phyloP scores from a whole-genome alignment of 2,329 filamentous ascomycete genomes.

The Penicillium sclerotiorum region DNA sequence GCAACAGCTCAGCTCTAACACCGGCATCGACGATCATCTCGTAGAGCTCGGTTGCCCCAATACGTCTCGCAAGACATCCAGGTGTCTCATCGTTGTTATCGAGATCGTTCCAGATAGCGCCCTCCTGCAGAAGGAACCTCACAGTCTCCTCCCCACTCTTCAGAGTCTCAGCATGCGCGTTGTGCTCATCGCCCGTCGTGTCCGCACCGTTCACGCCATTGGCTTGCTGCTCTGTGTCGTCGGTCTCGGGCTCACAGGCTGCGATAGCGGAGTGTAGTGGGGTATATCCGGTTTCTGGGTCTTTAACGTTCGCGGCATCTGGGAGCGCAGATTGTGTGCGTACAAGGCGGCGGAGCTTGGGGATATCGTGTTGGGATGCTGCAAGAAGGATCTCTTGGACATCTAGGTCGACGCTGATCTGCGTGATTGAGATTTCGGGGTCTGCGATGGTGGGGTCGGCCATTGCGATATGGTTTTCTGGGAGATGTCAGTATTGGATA shows the following conservation, averaged over 20 bases:
- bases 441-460: slow-evolving; percentile 26
- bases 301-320: slow-evolving; percentile 73
- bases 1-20: slow-evolving; percentile 83
- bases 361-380: slow-evolving; percentile 67
- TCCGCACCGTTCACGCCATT: slow-evolving; percentile 20
- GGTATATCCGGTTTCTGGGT: slow-evolving; percentile 80
- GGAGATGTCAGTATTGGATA: slow-evolving; percentile 6
- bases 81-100: slow-evolving; percentile 86
- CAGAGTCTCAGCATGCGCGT: slow-evolving; percentile 39
- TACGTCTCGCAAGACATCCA: slow-evolving; percentile 74
- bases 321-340: slow-evolving; percentile 49
- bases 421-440: slow-evolving; percentile 25
- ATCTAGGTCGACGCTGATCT: slow-evolving; percentile 42
- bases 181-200: slow-evolving; percentile 28
- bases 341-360: slow-evolving; percentile 70
- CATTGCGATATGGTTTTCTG: slow-evolving; percentile 23
- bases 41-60: slow-evolving; percentile 74
- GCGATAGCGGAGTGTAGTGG: slow-evolving; percentile 89
- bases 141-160: slow-evolving; percentile 69
- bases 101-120: slow-evolving; percentile 97
- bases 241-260: slow-evolving; percentile 58
- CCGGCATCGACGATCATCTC: slow-evolving; percentile 84
- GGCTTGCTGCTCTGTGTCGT: slow-evolving; percentile 23
- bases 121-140: slow-evolving; percentile 76
- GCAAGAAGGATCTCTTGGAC: slow-evolving; percentile 66